Conservation (phyloP, 495 filamentous ascomycete species). For the Tetracladium setigerum region DNA sequence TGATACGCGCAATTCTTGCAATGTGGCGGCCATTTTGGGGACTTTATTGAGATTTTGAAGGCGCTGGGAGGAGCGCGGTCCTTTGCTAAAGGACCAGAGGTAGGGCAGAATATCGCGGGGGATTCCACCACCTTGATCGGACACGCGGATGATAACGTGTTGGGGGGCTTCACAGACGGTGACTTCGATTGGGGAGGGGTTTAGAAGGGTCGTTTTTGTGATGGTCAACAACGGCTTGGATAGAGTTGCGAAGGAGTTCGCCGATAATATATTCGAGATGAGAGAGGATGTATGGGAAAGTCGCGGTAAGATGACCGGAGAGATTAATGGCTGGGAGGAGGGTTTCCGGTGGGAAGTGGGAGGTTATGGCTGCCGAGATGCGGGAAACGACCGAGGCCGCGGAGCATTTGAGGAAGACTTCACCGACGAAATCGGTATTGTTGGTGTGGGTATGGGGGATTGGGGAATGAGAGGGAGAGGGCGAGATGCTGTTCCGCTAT, state of each 20-base stretch:
- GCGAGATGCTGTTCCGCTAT: slow-evolving; percentile 97
- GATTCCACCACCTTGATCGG: slow-evolving; percentile 91
- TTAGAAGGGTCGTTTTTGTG: slow-evolving; percentile 28
- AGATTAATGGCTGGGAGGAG: slow-evolving; percentile 77
- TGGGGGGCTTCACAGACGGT: slow-evolving; percentile 90
- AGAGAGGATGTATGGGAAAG: slow-evolving; percentile 92
- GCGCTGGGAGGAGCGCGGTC: slow-evolving; percentile 61
- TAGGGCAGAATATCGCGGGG: slow-evolving; percentile 77
- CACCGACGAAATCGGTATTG: slow-evolving; percentile 81
- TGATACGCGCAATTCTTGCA: slow-evolving; percentile 64
- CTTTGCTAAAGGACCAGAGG: slow-evolving; percentile 95
- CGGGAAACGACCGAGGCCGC: slow-evolving; percentile 81
- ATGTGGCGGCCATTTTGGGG: slow-evolving; percentile 87
- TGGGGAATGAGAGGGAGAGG: slow-evolving; percentile 92
- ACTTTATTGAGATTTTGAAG: slow-evolving; percentile 80
- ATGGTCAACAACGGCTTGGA: slow-evolving; percentile 83
- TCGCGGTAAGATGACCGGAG: slow-evolving; percentile 78
- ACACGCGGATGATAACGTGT: slow-evolving; percentile 94
- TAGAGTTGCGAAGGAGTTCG: slow-evolving; percentile 88
- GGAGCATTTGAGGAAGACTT: slow-evolving; percentile 91
- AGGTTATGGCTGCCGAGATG: slow-evolving; percentile 57
- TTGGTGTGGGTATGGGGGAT: slow-evolving; percentile 85
- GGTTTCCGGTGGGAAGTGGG: slow-evolving; percentile 60
- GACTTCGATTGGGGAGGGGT: slow-evolving; percentile 75
- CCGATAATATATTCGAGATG: slow-evolving; percentile 97